Base-by-base conservation (phyloP, 805 yeast species). In the Wickerhamomyces kurtzmanii region DNA sequence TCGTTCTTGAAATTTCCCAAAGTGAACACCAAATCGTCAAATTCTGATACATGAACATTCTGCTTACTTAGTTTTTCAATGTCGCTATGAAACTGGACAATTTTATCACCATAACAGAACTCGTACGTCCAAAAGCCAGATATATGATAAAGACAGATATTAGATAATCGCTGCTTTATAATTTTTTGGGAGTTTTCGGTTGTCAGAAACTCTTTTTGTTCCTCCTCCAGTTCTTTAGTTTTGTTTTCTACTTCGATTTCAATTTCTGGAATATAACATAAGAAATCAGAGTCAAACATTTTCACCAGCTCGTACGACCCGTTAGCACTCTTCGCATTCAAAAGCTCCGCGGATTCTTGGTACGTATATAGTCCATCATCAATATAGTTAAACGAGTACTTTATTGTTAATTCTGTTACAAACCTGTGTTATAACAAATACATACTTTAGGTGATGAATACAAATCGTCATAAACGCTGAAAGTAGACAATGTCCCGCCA, bases 361-460 rank as follows among this genome's bases (percentile, higher is more conserved):
- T 11, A 15, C 6, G 40, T 28, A 20, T 23, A 16, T 6, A 17
- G 19, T 4, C 23, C 22, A 5, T 32, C 24, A 3, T 25, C 10
- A 9, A 22, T 24, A 23, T 32, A 37, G n/a, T 32, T 37, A 13
- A 43, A 30, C 2, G 27, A 20, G 23, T 28, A 34, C 45, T 42
- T 27, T 8, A 17, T n/a, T 9, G 3, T 15, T 15, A 11, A 18
- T 10, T 5, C n/a, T 20, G 32, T 25, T 24, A 28, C 27, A 23
- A 12, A 7, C 11, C 7, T 5, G 12, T 7, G 12, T 16, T 12
- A 11, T 7, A 10, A 12, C 8, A 15, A 9, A 6, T 8, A 27
- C 43, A 7, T 23, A 44, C 49, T 22, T 42, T 43, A 18, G 50
- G 47, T 11, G 37, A 27, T 4, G 32, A 15, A 12, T 33, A 38